These are phyloP conservation scores for Polytrichum formosum DNA, from an alignment of 225 moss, liverwort and hornwort species.

Conservation along the genomic window DNA sequence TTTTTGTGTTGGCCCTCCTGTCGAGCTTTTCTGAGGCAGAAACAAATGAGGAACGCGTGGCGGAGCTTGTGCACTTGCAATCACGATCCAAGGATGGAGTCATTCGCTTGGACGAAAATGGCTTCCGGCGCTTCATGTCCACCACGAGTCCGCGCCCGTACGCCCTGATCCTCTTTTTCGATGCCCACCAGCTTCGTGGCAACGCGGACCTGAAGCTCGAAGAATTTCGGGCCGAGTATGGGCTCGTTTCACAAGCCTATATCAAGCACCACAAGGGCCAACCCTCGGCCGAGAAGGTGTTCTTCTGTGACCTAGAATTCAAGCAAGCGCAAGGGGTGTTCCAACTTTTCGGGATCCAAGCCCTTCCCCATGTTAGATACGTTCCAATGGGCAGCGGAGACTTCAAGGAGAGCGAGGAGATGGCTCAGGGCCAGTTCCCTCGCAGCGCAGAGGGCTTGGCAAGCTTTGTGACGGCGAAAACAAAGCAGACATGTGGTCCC, in stretches of 20 bases:
- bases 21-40: conserved; percentile 26
- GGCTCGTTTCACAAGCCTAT: conserved; percentile 64
- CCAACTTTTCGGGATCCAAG: conserved; percentile 67
- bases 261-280: conserved; percentile 55
- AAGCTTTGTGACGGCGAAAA: conserved; percentile 68
- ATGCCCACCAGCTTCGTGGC: conserved; percentile 71
- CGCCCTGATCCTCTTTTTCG: conserved; percentile 81
- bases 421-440: conserved; percentile 68
- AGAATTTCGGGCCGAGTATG: conserved; percentile 71
- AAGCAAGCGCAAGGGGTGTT: conserved; percentile 78
- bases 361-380: conserved; percentile 72
- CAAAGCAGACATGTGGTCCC: conserved; percentile 59
- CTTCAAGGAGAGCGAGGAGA: conserved; percentile 55
- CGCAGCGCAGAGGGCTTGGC: conserved; percentile 78
- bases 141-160: conserved; percentile 65
- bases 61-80: conserved; percentile 67
- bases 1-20: conserved; percentile 16
- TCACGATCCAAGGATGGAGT: conserved; percentile 74
- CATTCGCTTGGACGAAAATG: conserved; percentile 74
- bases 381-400: conserved; percentile 59
- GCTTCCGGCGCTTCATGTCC: conserved; percentile 67
- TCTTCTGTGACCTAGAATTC: conserved; percentile 90
- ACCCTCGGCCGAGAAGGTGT: conserved; percentile 50
- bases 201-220: conserved; percentile 85
- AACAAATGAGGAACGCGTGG: conserved; percentile 65